These are phyloP conservation scores for Magnaporthales sp. DNA, from an alignment of 2,329 filamentous ascomycete genomes.

Conservation along the genomic window DNA sequence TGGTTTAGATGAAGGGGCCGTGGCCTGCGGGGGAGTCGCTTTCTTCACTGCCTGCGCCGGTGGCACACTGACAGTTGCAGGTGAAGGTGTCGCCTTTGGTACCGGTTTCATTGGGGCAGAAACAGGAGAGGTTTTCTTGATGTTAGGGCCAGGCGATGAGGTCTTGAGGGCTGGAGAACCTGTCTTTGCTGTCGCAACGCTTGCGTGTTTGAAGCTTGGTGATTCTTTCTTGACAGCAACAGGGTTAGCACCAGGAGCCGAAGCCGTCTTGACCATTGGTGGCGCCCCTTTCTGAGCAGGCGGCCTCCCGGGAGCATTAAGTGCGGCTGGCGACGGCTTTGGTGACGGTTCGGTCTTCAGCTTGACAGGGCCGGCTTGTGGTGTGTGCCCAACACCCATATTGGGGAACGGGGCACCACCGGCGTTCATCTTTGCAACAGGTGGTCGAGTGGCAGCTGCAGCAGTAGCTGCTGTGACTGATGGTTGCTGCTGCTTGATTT, in stretches of 20 bases:
- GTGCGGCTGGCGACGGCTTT: slow-evolving; percentile 12
- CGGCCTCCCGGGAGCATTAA: slow-evolving; percentile 5
- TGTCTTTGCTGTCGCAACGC: not conserved
- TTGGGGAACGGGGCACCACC: slow-evolving; percentile 43
- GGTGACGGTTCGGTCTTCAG: slow-evolving; percentile 18
- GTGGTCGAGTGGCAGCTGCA: not conserved
- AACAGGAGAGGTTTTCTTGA: slow-evolving; percentile 13
- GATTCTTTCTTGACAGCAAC: slow-evolving; percentile 4
- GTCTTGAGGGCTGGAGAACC: slow-evolving; percentile 8
- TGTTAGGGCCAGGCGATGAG: slow-evolving; percentile 4
- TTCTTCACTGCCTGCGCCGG: slow-evolving; percentile 14
- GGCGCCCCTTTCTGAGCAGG: slow-evolving; percentile 7
- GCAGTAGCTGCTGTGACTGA: not conserved
- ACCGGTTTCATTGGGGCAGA: slow-evolving; percentile 13
- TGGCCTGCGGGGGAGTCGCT: slow-evolving; percentile 8
- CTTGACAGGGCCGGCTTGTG: slow-evolving; percentile 13
- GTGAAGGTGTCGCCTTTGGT: slow-evolving; percentile 13
- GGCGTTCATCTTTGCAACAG: not conserved
- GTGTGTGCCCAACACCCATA: slow-evolving; percentile 39
- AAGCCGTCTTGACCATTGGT: slow-evolving; percentile 6
- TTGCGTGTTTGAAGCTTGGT: slow-evolving; percentile 6
- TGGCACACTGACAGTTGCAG: not conserved
- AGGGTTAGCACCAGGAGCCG: not conserved
- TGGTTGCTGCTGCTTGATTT: slow-evolving; percentile 3
- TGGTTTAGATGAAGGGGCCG: slow-evolving; percentile 4